Base-by-base conservation (phyloP, 768 basidiomycete species). In the Daedalea quercina region DNA sequence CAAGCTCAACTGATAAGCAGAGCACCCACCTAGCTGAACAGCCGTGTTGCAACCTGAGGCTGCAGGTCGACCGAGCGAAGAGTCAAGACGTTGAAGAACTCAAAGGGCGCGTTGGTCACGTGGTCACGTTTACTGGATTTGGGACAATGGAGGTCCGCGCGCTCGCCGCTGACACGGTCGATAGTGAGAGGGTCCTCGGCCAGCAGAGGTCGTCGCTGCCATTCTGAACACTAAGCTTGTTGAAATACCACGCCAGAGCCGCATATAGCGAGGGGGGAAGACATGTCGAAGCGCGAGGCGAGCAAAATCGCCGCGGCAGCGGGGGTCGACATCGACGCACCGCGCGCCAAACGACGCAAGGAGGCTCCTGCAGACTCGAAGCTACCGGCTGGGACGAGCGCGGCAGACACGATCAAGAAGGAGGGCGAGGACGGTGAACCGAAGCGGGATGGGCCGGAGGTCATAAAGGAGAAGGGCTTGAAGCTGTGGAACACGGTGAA, bases 401-500 rank as follows among this genome's bases (percentile, higher is more conserved):
- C 47, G 42, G 22, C 72, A 60, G 65, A 67, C 50, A 56, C 64
- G 47, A 67, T 58, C 44, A 57, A 50, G 58, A 63, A 53, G 45
- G 63, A 61, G 59, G 65, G 47, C 54, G 67, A 61, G 44, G 59
- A 56, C 19, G 61, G 53, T 46, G 54, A 44, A 44, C 56, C 44
- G 47, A 55, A 54, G 47, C 50, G 50, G 3, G 66, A 63, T 45
- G 63, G 66, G 44, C 50, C 54, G 15, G 71, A 70, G 53, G 60
- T 54, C 47, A 76, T 85, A 65, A 83, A 77, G 64, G 82, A 82
- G 69, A 77, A 81, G 65, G 88, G 84, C 43, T 66, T 84, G 70
- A 78, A 76, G 69, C 68, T 90, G 72, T 90, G 86, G 84, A 80
- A 84, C 65, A 79, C 78, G 35, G 76, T 91, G 67, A 87, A 81